Evolutionary conservation across 2,329 filamentous ascomycete genomes (phyloP), one percentile per base, ranked within the genome.

Genomic region (Ceratocystis colombiana): DNA sequence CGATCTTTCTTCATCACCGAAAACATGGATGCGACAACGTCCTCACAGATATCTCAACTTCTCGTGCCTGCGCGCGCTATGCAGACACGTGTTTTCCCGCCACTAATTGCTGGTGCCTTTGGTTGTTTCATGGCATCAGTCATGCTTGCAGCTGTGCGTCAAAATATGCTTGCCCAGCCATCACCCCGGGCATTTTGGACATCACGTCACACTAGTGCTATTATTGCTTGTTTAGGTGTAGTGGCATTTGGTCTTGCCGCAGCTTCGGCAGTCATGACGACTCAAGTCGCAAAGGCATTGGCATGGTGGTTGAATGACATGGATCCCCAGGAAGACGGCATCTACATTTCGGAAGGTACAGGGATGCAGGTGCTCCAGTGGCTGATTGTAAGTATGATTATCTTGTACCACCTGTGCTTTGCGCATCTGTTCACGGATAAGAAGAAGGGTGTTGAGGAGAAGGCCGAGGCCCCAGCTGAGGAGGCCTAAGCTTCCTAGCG

Each of bases 361-460:
- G 28, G 57, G 7, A 66, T 68, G 64, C 64, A 66, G n/a, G 64
- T 68, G 33, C 45, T 68, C 2, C 67, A 68, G 59, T 68, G 67
- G 67, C 50, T 66, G 45, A 68, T 68, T 61, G 64, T 65, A 28
- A 50, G 59, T 6, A 63, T 68, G 67, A 63, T 68, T 44, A 66
- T 68, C 28, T 10, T 68, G 59, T 68, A 68, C 30, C 64, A 68
- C 45, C 20, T 68, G 25, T 68, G 64, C 61, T 68, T 68, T 61
- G 48, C 67, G 5, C 64, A 66, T n/a, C 25, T 67, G 12, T 67
- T 67, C 22, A 67, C 62, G 15, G 63, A 62, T 37, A 65, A 65
- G 66, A 67, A 67, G 57, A 59, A 64, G 48, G 57, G 33, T 17
- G 37, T 20, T 22, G 59, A n/a, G 25, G 28, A 55, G 57, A 57